These are phyloP conservation scores for Acanthamoeba polyphaga DNA, from an alignment of 208 protist species.

Conservation along the genomic window DNA sequence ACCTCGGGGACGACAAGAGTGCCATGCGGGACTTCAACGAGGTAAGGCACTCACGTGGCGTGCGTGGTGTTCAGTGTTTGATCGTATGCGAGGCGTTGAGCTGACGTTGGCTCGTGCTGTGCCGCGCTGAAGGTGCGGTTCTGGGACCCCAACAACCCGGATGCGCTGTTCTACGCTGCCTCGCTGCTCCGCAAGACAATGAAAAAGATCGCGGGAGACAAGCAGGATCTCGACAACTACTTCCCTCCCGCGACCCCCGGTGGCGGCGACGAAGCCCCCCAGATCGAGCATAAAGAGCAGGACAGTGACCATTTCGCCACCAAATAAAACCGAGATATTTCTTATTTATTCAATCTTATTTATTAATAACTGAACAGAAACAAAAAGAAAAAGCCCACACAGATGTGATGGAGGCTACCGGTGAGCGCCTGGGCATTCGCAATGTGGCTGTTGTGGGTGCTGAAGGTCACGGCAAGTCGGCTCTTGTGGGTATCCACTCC, in stretches of 20 bases:
- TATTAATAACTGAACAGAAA: no score
- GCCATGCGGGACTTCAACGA: conserved; percentile 38
- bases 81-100: not conserved
- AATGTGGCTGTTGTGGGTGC: conserved; percentile 95
- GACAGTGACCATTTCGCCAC: no score
- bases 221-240: conserved; percentile 17
- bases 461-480: conserved; percentile 97
- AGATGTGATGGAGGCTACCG: no score
- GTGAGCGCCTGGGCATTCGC: conserved; percentile 90
- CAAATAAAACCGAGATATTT: no score
- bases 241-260: not conserved
- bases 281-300: not conserved
- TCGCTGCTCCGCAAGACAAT: conserved; percentile 10
- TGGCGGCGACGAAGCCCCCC: no score
- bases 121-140: not conserved
- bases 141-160: conserved; percentile 42
- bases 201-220: not conserved
- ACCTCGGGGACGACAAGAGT: conserved; percentile 17
- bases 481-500: conserved; percentile 93
- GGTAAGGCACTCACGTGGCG: not conserved
- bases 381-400: no score
- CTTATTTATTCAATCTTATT: no score
- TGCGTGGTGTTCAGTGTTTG: not conserved
- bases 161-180: conserved; percentile 5
- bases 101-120: not conserved